Evolutionary conservation across 176 grass and related monocot genomes (phyloP).

Genomic region (Musa schizocarpa): DNA sequence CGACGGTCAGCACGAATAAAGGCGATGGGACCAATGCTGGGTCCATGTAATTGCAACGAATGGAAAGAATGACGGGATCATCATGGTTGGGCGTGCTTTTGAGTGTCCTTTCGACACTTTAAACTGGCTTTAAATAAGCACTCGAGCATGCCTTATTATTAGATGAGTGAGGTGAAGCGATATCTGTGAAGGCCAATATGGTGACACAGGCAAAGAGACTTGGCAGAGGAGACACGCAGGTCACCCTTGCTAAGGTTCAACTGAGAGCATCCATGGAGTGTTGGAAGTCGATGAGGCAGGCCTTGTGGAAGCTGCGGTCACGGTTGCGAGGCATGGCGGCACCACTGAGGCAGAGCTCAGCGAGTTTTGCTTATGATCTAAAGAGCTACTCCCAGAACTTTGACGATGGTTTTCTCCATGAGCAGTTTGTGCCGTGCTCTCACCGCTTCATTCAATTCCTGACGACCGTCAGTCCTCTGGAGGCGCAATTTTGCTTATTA

Average conservation of each 20-base stretch:
- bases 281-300: slow-evolving; percentile 5
- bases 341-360: not conserved
- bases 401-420: slow-evolving; percentile 25
- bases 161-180: no score
- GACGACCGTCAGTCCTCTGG: not conserved
- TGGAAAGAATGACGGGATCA: no score
- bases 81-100: no score
- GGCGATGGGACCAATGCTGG: no score
- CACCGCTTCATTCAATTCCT: not conserved
- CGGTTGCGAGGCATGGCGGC: slow-evolving; percentile 7
- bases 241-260: not conserved
- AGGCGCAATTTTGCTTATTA: not conserved
- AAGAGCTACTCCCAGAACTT: slow-evolving; percentile 35
- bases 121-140: not conserved
- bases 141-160: not conserved
- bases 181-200: not conserved
- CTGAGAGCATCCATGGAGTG: not conserved
- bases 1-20: no score
- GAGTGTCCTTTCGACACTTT: no score
- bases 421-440: not conserved
- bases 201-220: not conserved
- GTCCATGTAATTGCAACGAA: no score
- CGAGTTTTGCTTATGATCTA: slow-evolving; percentile 24
- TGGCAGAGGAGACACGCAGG: not conserved
- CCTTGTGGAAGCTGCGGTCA: slow-evolving; percentile 20